Conservation (phyloP, 179 eudicot species). For the Actinidia arguta region DNA sequence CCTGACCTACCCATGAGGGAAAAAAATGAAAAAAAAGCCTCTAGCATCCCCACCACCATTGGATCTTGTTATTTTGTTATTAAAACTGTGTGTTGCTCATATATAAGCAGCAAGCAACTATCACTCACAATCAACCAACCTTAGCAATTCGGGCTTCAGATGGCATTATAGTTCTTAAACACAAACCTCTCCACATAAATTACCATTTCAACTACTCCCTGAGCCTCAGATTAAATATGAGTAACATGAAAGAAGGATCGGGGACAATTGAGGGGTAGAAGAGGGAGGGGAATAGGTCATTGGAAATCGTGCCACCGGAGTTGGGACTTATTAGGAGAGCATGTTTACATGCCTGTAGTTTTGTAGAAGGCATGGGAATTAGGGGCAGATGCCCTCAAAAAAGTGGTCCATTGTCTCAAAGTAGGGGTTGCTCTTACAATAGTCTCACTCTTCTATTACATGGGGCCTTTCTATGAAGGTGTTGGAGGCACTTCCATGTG, state of each 20-base stretch:
- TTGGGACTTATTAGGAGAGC: neutral
- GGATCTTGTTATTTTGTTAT: neutral
- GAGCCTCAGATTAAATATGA: conserved; percentile 6
- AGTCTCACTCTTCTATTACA: conserved; percentile 68
- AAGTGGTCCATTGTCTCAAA: conserved; percentile 67
- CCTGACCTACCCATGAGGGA: too few species aligned
- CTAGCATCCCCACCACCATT: neutral
- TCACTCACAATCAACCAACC: neutral
- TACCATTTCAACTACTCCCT: neutral
- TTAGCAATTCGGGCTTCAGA: neutral
- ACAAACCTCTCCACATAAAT: conserved; percentile 8
- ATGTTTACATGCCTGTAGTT: conserved; percentile 8
- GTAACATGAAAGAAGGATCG: conserved; percentile 3
- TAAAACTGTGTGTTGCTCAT: neutral
- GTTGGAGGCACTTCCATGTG: conserved; percentile 79
- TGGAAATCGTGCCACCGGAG: conserved; percentile 19
- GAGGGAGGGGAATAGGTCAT: conserved; percentile 20
- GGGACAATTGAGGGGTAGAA: conserved; percentile 30
- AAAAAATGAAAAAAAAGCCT: neutral
- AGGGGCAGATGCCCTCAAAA: conserved; percentile 68
- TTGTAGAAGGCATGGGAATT: conserved; percentile 45
- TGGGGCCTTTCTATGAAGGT: conserved; percentile 68
- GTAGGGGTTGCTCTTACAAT: conserved; percentile 69
- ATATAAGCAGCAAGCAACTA: neutral
- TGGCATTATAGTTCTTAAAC: neutral